A percentile compares a stretch with the other conserved stretches of the same genome.
phyloP scores from a whole-genome alignment of 139 green algal genomes.

The Haematococcus sp. region DNA sequence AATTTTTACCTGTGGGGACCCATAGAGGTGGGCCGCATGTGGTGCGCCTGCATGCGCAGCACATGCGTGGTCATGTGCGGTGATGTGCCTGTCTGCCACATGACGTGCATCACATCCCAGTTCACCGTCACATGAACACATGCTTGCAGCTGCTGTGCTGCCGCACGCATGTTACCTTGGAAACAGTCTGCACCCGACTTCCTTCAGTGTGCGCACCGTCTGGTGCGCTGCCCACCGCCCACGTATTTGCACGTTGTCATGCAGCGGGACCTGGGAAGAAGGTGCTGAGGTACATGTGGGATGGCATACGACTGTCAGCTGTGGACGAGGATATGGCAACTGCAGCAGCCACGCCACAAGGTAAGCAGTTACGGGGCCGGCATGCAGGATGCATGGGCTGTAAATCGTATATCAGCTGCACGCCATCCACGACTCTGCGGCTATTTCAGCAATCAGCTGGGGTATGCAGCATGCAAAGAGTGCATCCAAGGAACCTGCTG shows the following conservation, averaged over 20 bases:
- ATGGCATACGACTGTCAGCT: conserved; percentile 35
- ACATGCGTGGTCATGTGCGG: neutral
- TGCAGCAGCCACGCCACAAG: conserved; percentile 1
- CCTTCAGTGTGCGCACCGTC: too few species aligned
- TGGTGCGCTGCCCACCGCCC: neutral
- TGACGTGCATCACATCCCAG: too few species aligned
- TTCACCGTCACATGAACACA: neutral
- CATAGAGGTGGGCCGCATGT: conserved; percentile 17
- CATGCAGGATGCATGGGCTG: neutral
- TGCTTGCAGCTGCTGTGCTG: neutral
- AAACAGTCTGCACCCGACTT: too few species aligned
- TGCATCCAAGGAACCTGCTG: neutral
- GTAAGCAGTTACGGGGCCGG: neutral
- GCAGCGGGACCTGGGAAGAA: conserved; percentile 22
- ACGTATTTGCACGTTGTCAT: too few species aligned
- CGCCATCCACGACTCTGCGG: neutral
- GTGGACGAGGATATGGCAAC: conserved; percentile 38
- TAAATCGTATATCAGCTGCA: neutral
- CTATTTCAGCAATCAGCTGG: neutral
- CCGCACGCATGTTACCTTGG: neutral
- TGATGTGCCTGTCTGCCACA: too few species aligned
- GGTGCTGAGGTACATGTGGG: conserved; percentile 51
- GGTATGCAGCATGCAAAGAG: neutral
- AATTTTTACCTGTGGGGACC: conserved; percentile 31
- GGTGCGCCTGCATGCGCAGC: neutral